Percentiles rank a stretch among this genome's conserved stretches.
These are phyloP conservation scores for Uromyces viciae-fabae DNA, from an alignment of 1,284 basidiomycete genomes.

Conservation along the genomic window DNA sequence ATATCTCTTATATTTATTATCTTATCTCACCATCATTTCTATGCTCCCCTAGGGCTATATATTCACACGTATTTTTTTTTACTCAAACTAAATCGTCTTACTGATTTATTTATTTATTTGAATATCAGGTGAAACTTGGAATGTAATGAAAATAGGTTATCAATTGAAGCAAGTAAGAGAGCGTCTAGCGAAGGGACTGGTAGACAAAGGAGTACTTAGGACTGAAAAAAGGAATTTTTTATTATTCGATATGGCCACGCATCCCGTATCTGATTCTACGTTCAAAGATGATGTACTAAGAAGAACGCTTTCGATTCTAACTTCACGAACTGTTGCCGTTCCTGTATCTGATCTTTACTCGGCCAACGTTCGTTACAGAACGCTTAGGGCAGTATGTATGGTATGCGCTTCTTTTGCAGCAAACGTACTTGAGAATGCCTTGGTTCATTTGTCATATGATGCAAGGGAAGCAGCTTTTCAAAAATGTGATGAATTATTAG, in stretches of 20 bases:
- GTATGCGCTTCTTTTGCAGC: slow-evolving; percentile 84
- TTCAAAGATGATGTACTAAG: slow-evolving; percentile 78
- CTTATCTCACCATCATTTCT: not conserved
- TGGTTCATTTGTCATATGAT: slow-evolving; percentile 79
- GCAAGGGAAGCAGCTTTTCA: slow-evolving; percentile 83
- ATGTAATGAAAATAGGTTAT: slow-evolving; percentile 96
- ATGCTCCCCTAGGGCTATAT: no score
- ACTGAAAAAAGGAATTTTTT: slow-evolving; percentile 96
- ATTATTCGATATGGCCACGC: slow-evolving; percentile 97
- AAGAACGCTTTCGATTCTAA: slow-evolving; percentile 72
- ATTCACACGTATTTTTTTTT: not conserved
- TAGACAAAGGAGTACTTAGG: slow-evolving; percentile 92
- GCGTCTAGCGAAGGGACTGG: slow-evolving; percentile 90
- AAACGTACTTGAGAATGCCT: slow-evolving; percentile 88
- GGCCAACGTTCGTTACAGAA: slow-evolving; percentile 72
- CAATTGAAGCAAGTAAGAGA: slow-evolving; percentile 96
- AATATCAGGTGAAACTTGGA: slow-evolving; percentile 90
- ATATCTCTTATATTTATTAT: slow-evolving; percentile 20
- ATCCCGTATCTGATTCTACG: slow-evolving; percentile 84
- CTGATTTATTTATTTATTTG: not conserved
- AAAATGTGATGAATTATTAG: slow-evolving; percentile 82
- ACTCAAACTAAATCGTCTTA: not conserved
- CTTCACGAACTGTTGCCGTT: slow-evolving; percentile 75
- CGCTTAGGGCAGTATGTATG: slow-evolving; percentile 73
- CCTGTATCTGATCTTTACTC: slow-evolving; percentile 64